Evolutionary conservation across 179 eudicot genomes (phyloP).

Genomic region (Vitellaria paradoxa): DNA sequence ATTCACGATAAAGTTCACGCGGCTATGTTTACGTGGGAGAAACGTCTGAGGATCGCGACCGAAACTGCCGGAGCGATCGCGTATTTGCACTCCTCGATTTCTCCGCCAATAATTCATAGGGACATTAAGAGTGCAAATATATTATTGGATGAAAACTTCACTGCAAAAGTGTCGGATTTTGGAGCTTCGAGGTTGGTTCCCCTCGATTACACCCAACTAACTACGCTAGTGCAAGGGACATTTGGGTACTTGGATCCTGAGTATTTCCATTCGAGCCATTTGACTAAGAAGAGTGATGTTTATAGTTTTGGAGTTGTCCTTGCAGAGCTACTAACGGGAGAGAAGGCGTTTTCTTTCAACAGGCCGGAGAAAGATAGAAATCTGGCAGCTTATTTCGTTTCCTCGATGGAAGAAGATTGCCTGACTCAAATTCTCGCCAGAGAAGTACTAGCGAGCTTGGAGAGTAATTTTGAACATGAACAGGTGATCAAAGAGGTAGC

Average conservation of each 20-base stretch:
- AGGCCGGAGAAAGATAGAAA: neutral
- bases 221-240: neutral
- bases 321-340: neutral
- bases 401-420: neutral
- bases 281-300: constrained; percentile 1
- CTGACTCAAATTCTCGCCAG: neutral
- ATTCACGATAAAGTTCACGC: neutral
- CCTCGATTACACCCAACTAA: neutral
- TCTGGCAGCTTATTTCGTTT: neutral
- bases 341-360: neutral
- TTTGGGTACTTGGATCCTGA: constrained; percentile 1
- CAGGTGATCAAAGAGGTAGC: neutral
- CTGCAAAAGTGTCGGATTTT: neutral
- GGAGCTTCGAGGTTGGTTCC: neutral
- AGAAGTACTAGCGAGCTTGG: neutral
- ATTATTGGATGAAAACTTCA: neutral
- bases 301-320: constrained; percentile 1
- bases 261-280: neutral
- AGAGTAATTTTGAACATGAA: neutral
- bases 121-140: neutral
- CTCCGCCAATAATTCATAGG: neutral
- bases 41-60: neutral
- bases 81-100: neutral
- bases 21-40: neutral
- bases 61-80: neutral